phyloP scores from a whole-genome alignment of 2,329 filamentous ascomycete genomes.

The Rhexocercosporidium sp. region DNA sequence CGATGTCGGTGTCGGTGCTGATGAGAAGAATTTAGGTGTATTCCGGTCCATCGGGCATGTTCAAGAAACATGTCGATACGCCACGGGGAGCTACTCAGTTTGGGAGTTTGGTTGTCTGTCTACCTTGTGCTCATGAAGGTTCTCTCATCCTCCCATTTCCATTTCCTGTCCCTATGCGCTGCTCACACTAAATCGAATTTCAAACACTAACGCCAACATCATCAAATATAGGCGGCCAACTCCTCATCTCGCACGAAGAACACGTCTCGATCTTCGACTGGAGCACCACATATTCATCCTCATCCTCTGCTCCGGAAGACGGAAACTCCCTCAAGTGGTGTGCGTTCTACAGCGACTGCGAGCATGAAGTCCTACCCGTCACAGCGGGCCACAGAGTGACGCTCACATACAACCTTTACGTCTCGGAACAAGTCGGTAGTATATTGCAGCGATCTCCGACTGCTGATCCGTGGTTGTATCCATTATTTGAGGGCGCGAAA shows the following conservation, averaged over 20 bases:
- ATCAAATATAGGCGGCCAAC: constrained; percentile 34
- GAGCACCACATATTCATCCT: constrained; percentile 25
- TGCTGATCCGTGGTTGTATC: constrained; percentile 44
- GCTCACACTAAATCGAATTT: not conserved
- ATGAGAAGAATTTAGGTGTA: constrained; percentile 50
- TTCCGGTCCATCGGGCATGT: constrained; percentile 54
- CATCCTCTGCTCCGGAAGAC: constrained; percentile 8
- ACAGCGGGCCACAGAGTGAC: constrained; percentile 58
- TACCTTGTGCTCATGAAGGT: constrained; percentile 42
- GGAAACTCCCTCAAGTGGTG: constrained; percentile 49
- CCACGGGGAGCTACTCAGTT: constrained; percentile 55
- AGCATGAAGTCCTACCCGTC: constrained; percentile 58
- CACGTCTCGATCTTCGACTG: constrained; percentile 47
- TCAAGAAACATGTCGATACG: constrained; percentile 59
- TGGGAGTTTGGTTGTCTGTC: constrained; percentile 58
- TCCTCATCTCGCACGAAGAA: constrained; percentile 18
- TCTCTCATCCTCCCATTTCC: not conserved
- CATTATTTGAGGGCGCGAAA: constrained; percentile 45
- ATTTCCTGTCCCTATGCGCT: not conserved
- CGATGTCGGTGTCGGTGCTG: constrained; percentile 34
- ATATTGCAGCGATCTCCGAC: constrained; percentile 24
- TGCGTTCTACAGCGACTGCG: constrained; percentile 58
- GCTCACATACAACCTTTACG: constrained; percentile 64
- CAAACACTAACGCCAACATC: not conserved
- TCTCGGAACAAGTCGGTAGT: constrained; percentile 43